Evolutionary conservation across 2,329 filamentous ascomycete genomes (phyloP), one percentile per base, ranked within the genome.

Genomic region (Thielaviopsis punctulata): DNA sequence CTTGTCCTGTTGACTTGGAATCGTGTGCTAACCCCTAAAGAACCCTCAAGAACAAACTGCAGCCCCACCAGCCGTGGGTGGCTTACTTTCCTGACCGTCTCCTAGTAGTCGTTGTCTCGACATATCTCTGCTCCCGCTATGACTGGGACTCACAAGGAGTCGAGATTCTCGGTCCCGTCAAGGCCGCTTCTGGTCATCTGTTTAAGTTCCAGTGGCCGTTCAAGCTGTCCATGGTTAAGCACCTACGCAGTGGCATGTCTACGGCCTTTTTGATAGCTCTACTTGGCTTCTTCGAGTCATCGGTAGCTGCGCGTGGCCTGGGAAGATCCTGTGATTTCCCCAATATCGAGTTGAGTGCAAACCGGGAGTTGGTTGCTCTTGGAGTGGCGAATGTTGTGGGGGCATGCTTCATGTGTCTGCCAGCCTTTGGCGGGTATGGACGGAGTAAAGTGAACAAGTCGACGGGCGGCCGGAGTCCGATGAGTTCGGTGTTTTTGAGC

Each of bases 271-370:
- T 96, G 51, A 95, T 98, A 57, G 87, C 89, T 0, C 73, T 98
- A 22, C 79, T 98, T 0, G 92, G 92, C n/a, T 98, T 98, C 67
- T 98, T 98, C 60, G 92, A 98, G 66, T 95, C 87, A 2, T 95
- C 88, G 0, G 88, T 98, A 12, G 92, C 92, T 1, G 92, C 92
- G 33, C 96, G 96, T 67, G 90, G 86, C 56, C 69, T 98, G 2
- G 84, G 84, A 6, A 77, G 77, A 43, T 71, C 71, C 49, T 77
- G 82, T 57, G 78, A 78, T 9, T 82, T 95, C 27, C 77, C 85
- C 55, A 84, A 80, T 27, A 86, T 95, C 63, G 78, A 84, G 50
- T 72, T 95, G 43, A 95, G 88, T 62, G 79, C 92, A 1, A 98
- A 98, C 63, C 76, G 92, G 47, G 92, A 98, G 64, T 79, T 98